These are phyloP conservation scores for Curvularia spicifera DNA, from an alignment of 2,329 filamentous ascomycete genomes.

Conservation along the genomic window DNA sequence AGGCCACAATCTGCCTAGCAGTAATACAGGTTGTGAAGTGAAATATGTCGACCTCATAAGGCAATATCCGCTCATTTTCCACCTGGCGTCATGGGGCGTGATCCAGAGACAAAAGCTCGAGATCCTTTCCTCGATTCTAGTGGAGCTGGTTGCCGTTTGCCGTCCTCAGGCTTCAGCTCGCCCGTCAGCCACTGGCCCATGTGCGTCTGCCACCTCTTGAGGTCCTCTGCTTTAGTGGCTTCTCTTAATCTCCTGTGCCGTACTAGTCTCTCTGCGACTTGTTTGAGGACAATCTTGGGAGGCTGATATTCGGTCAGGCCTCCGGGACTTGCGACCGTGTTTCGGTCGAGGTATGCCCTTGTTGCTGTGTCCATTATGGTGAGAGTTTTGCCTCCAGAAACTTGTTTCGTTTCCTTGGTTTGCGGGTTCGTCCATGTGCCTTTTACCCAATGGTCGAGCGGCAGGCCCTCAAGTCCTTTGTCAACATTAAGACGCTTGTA, in stretches of 20 bases:
- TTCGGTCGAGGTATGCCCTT: conserved; percentile 49
- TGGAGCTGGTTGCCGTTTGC: conserved; percentile 13
- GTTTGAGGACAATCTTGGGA: conserved; percentile 53
- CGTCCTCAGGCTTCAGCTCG: conserved; percentile 39
- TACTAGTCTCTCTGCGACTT: conserved; percentile 57
- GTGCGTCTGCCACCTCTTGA: conserved; percentile 47
- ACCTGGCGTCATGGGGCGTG: conserved; percentile 10
- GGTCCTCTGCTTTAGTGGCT: conserved; percentile 42
- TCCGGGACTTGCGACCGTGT: conserved; percentile 42
- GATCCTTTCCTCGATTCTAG: conserved; percentile 15
- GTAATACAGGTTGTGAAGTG: neutral
- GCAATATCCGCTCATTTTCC: conserved; percentile 2
- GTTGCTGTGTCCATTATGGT: conserved; percentile 55
- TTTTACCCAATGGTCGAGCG: conserved; percentile 56
- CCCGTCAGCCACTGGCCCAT: conserved; percentile 51
- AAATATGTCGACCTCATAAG: neutral
- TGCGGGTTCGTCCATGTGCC: conserved; percentile 49
- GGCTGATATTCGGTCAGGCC: conserved; percentile 53
- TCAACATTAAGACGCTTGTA: conserved; percentile 59
- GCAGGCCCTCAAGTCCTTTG: conserved; percentile 54
- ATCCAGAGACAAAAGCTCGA: conserved; percentile 7
- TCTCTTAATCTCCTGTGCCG: conserved; percentile 54
- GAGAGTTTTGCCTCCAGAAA: conserved; percentile 54
- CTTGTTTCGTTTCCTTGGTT: conserved; percentile 36
- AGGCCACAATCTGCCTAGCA: too few relatives aligned